Conservation (phyloP, 164 flowering plant genomes). For the Santalum album region DNA sequence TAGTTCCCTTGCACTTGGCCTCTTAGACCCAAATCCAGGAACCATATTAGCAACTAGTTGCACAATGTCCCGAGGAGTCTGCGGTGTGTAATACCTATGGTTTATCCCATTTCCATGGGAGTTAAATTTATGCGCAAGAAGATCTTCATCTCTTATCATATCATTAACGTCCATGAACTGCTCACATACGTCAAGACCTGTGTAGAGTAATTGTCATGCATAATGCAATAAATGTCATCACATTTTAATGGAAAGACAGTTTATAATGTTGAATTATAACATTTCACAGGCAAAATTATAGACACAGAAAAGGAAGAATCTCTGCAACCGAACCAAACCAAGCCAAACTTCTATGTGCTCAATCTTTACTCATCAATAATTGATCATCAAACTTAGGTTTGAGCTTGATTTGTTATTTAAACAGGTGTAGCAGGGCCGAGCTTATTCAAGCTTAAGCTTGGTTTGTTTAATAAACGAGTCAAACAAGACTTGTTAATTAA, state of each 20-base stretch:
- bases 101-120: conserved; percentile 46
- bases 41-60: conserved; percentile 66
- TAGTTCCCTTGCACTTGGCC: conserved; percentile 90
- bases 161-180: conserved; percentile 98
- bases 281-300: not conserved
- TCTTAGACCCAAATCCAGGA: conserved; percentile 50
- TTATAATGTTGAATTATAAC: not conserved
- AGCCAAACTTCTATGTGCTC: no score
- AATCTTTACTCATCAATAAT: no score
- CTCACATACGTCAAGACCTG: conserved; percentile 94
- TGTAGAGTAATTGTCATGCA: conserved; percentile 4
- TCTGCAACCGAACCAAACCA: no score
- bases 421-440: no score
- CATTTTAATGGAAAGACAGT: not conserved
- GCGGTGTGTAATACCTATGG: conserved; percentile 33
- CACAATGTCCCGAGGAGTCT: conserved; percentile 42
- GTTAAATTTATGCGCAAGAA: conserved; percentile 40
- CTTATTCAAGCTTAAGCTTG: no score
- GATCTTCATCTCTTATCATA: conserved; percentile 93
- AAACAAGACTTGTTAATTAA: no score
- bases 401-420: no score
- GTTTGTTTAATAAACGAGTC: no score
- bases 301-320: not conserved
- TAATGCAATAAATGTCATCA: conserved; percentile 4
- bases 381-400: no score